Evolutionary conservation across 371 early-diverging fungal species (phyloP), one percentile per base, ranked within the genome.

Genomic region (Haplosporangium sp.): DNA sequence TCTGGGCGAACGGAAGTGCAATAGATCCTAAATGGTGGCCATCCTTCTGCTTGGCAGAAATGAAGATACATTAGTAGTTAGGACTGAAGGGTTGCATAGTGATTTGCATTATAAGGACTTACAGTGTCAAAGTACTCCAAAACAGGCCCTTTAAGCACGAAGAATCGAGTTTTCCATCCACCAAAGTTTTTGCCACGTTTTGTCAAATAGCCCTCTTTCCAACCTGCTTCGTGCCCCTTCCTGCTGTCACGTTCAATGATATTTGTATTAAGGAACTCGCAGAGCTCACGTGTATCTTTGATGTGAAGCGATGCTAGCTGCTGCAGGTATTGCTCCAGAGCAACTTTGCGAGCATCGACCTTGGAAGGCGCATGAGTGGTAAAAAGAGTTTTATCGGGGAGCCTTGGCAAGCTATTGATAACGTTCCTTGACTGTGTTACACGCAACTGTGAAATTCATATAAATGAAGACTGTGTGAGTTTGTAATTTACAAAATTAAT

Each of bases 101-200:
- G 44, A 34, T 34, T 57, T 3, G 4, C 4, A 17, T 11, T 15
- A 4, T 15, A 13, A 11, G 17, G 6, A 73, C 85, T 84, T 87
- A 89, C 90, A 19, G 84, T 85, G 82, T 95, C 95, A 76, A 88
- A 93, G 74, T 94, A 96, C 67, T 95, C 93, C 44, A 96, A 75
- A 6, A 89, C 77, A 3, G 86, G 86, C 20, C 85, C 86, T 47
- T 88, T 88, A 50, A 91, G 83, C 55, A 88, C 84, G 83, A 93
- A 96, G 83, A 91, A 95, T 64, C 95, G 87, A 27, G 91, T 86
- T 83, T 96, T 96, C 93, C 93, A 94, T 2, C 93, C 93, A 37
- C 95, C 96, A 88, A 94, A 94, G 77, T 92, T 93, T 82, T 94
- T 95, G 40, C 95, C 95, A 71, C 89, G 91, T 81, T 96, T 96